These are phyloP conservation scores for Cenchrus purpureus DNA, from an alignment of 176 grass and related monocot species.

Conservation along the genomic window DNA sequence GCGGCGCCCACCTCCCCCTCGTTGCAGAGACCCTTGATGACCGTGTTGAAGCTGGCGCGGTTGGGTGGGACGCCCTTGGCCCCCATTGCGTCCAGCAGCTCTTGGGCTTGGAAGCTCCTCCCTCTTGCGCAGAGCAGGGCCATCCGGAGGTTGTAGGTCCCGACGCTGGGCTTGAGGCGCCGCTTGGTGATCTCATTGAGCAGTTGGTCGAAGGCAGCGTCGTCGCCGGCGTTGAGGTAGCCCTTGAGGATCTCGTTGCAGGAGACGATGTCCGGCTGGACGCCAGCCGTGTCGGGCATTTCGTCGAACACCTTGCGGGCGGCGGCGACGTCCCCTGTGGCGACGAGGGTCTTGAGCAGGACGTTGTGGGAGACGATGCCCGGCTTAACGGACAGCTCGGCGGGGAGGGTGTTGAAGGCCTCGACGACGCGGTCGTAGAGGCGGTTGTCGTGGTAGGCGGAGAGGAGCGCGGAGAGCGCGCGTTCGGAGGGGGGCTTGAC, in stretches of 20 bases:
- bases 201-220: constrained; percentile 50
- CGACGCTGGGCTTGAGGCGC: constrained; percentile 49
- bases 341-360: constrained; percentile 50
- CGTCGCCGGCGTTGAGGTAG: constrained; percentile 53
- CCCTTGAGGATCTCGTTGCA: constrained; percentile 79
- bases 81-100: constrained; percentile 64
- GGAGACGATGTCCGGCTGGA: constrained; percentile 71
- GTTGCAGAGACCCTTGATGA: constrained; percentile 65
- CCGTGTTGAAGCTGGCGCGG: constrained; percentile 49
- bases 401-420: constrained; percentile 50
- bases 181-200: constrained; percentile 45
- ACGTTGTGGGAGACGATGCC: constrained; percentile 67
- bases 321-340: constrained; percentile 23
- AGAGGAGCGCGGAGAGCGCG: constrained; percentile 70
- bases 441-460: constrained; percentile 66
- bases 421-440: constrained; percentile 54
- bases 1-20: constrained; percentile 62
- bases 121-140: constrained; percentile 51
- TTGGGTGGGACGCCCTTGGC: constrained; percentile 52
- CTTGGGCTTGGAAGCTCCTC: constrained; percentile 62
- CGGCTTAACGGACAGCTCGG: constrained; percentile 53
- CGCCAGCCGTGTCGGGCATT: constrained; percentile 48
- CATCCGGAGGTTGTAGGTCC: constrained; percentile 78
- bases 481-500: constrained; percentile 56
- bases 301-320: constrained; percentile 58